Evolutionary conservation across 2,329 filamentous ascomycete species (phyloP).

Genomic region (Diaporthe ampelina): DNA sequence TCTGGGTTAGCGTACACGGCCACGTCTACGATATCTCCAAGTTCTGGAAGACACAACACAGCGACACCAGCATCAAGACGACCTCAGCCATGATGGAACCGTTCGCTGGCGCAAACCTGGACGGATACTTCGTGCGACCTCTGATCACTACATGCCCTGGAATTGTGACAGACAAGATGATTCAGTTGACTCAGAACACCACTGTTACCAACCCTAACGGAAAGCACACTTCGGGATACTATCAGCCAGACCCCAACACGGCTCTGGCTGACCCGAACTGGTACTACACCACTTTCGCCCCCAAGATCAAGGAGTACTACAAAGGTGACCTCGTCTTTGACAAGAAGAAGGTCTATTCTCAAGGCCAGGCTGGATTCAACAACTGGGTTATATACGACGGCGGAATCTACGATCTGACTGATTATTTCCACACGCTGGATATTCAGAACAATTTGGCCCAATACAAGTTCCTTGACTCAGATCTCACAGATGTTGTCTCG

Average conservation of each 20-base stretch:
- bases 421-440: conserved; percentile 87
- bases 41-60: conserved; percentile 89
- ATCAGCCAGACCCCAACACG: conserved; percentile 68
- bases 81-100: conserved; percentile 77
- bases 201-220: conserved; percentile 70
- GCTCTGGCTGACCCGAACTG: conserved; percentile 76
- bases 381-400: conserved; percentile 85
- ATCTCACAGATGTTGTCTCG: conserved; percentile 77
- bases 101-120: conserved; percentile 83
- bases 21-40: conserved; percentile 92
- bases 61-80: conserved; percentile 76
- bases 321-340: conserved; percentile 88
- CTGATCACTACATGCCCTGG: conserved; percentile 81
- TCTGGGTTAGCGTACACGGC: conserved; percentile 88
- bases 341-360: conserved; percentile 66
- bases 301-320: conserved; percentile 86
- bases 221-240: conserved; percentile 78
- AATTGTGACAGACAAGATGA: conserved; percentile 72
- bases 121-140: conserved; percentile 88
- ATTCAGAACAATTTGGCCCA: conserved; percentile 64
- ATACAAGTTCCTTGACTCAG: conserved; percentile 81
- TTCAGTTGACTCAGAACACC: conserved; percentile 74
- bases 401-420: conserved; percentile 87
- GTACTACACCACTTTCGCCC: conserved; percentile 83
- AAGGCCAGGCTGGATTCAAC: conserved; percentile 77